phyloP scores from a whole-genome alignment of 257 asterid species.

The Gentiana straminea region DNA sequence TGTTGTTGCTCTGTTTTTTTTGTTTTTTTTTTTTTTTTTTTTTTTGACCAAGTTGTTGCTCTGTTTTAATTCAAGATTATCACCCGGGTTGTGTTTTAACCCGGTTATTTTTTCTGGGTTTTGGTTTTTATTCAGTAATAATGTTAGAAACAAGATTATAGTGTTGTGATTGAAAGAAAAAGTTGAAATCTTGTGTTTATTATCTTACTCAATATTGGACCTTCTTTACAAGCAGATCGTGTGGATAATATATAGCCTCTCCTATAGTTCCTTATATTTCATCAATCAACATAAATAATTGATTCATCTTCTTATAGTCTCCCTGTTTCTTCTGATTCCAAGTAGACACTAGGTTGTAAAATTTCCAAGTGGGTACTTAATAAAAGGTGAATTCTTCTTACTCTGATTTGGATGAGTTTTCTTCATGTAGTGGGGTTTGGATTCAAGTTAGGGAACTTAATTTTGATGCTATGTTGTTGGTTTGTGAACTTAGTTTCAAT shows the following conservation, averaged over 20 bases:
- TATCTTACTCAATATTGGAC: conserved; percentile 24
- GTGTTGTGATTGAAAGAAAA: conserved; percentile 7
- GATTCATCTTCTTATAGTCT: background rate
- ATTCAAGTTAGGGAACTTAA: conserved; percentile 67
- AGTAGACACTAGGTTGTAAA: conserved; percentile 11
- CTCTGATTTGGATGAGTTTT: conserved; percentile 55
- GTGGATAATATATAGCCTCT: conserved; percentile 38
- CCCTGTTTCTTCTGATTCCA: conserved; percentile 7
- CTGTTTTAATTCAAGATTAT: conserved; percentile 22
- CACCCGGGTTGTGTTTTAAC: conserved; percentile 23
- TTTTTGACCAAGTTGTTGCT: too few species aligned
- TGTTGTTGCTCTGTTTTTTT: conserved; percentile 4
- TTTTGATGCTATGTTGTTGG: conserved; percentile 64
- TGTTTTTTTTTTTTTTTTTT: background rate
- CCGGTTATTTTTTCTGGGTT: conserved; percentile 30
- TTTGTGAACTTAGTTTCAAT: conserved; percentile 55
- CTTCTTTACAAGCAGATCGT: conserved; percentile 26
- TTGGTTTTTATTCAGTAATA: conserved; percentile 32
- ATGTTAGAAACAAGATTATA: conserved; percentile 25
- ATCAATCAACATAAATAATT: background rate
- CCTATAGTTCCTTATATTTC: conserved; percentile 12
- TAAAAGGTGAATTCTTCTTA: conserved; percentile 12
- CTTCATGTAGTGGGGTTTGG: conserved; percentile 70
- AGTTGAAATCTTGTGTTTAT: conserved; percentile 27
- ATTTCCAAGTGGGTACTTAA: conserved; percentile 12